These are phyloP conservation scores for Microcyclosporella mali DNA, from an alignment of 2,329 filamentous ascomycete genomes.

Conservation along the genomic window DNA sequence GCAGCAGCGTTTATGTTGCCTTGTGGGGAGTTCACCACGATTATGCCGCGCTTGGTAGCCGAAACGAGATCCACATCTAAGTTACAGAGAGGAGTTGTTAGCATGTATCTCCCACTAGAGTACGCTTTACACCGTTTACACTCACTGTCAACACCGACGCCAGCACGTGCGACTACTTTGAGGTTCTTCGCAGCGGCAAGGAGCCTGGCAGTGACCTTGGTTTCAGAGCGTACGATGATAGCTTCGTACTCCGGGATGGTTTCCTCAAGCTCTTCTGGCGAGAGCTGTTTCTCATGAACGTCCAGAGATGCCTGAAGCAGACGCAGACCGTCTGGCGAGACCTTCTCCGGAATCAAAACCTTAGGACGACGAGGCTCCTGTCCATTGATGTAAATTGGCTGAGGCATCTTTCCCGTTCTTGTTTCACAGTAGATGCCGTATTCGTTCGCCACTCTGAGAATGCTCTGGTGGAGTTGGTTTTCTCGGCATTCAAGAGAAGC, in stretches of 20 bases:
- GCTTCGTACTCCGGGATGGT: slow-evolving; percentile 68
- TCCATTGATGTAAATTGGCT: slow-evolving; percentile 9
- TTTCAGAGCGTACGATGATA: slow-evolving; percentile 74
- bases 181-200: slow-evolving; percentile 61
- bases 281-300: slow-evolving; percentile 62
- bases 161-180: slow-evolving; percentile 72
- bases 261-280: slow-evolving; percentile 56
- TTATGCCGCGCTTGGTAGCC: slow-evolving; percentile 66
- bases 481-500: no score
- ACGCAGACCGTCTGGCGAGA: slow-evolving; percentile 70
- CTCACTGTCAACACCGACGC: slow-evolving; percentile 79
- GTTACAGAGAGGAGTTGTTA: no score
- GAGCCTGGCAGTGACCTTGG: slow-evolving; percentile 66
- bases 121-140: no score
- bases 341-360: slow-evolving; percentile 71
- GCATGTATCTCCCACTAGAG: no score
- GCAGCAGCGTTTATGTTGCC: slow-evolving; percentile 73
- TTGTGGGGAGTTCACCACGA: slow-evolving; percentile 72
- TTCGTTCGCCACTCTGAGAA: no score
- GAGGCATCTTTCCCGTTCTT: slow-evolving; percentile 5
- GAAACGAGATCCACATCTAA: slow-evolving; percentile 64
- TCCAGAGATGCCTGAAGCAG: slow-evolving; percentile 61
- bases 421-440: no score
- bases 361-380: slow-evolving; percentile 33
- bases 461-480: no score